phyloP scores from a whole-genome alignment of 306 rosid species.

The Cucurbita moschata region DNA sequence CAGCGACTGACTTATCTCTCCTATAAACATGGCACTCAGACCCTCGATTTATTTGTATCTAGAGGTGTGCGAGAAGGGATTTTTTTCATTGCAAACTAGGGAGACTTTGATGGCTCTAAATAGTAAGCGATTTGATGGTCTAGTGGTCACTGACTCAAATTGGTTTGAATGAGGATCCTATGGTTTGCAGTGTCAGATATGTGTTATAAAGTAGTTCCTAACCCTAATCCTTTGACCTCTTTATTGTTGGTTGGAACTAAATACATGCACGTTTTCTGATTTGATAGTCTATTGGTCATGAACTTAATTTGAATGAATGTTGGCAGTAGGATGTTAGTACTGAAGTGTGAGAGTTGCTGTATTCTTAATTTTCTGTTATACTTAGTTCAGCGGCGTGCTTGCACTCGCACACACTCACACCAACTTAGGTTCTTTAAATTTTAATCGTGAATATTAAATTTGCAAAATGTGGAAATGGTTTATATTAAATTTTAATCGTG shows the following conservation, averaged over 20 bases:
- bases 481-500: not conserved
- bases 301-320: not conserved
- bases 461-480: not conserved
- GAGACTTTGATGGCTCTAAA: not conserved
- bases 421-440: not conserved
- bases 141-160: not conserved
- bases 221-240: not conserved
- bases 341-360: not conserved
- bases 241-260: not conserved
- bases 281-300: too few species aligned
- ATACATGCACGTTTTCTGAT: not conserved
- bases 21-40: not conserved
- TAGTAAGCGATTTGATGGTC: not conserved
- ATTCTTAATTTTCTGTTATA: not conserved
- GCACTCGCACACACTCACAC: too few species aligned
- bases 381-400: not conserved
- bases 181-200: not conserved
- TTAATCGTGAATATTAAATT: too few species aligned
- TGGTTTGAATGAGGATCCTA: not conserved
- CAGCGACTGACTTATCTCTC: not conserved
- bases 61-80: not conserved
- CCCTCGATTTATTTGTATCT: not conserved
- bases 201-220: not conserved
- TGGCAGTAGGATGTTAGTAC: not conserved
- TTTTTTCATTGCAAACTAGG: not conserved